Evolutionary conservation across 192 early-diverging fungal genomes (phyloP).

Genomic region (Gorgonomyces haynaldii): DNA sequence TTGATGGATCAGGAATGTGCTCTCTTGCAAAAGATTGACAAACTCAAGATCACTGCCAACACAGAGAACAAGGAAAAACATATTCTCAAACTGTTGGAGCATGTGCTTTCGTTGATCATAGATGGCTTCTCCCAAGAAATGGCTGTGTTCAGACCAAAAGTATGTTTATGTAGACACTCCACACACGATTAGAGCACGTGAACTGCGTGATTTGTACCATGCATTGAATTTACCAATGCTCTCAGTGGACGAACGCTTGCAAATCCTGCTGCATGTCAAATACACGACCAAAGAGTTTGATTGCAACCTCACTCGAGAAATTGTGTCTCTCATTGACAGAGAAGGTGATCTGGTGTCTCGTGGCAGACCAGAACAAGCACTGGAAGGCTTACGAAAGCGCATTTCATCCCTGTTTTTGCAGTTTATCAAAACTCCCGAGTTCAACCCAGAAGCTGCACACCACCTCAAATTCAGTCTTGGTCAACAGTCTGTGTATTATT

Average conservation of each 20-base stretch:
- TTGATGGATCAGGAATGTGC: constrained; percentile 46
- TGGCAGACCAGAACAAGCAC: constrained; percentile 31
- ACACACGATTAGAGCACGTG: constrained; percentile 43
- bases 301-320: constrained; percentile 43
- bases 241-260: constrained; percentile 43
- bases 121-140: constrained; percentile 28
- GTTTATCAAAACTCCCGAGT: constrained; percentile 27
- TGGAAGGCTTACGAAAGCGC: constrained; percentile 46
- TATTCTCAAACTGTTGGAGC: constrained; percentile 32
- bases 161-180: constrained; percentile 40
- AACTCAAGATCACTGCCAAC: constrained; percentile 39
- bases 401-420: constrained; percentile 43
- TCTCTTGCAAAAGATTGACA: constrained; percentile 49
- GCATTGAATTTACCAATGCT: constrained; percentile 33
- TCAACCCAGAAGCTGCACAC: constrained; percentile 41
- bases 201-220: constrained; percentile 47
- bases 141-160: constrained; percentile 16
- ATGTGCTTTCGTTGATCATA: constrained; percentile 13
- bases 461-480: constrained; percentile 37
- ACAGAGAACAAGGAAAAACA: constrained; percentile 36
- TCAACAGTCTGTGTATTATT: constrained; percentile 50
- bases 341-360: constrained; percentile 48
- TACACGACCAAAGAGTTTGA: constrained; percentile 57
- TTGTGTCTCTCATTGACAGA: constrained; percentile 47
- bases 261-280: constrained; percentile 50